phyloP scores from a whole-genome alignment of 805 yeast species.

The Ogataea polymorpha region DNA sequence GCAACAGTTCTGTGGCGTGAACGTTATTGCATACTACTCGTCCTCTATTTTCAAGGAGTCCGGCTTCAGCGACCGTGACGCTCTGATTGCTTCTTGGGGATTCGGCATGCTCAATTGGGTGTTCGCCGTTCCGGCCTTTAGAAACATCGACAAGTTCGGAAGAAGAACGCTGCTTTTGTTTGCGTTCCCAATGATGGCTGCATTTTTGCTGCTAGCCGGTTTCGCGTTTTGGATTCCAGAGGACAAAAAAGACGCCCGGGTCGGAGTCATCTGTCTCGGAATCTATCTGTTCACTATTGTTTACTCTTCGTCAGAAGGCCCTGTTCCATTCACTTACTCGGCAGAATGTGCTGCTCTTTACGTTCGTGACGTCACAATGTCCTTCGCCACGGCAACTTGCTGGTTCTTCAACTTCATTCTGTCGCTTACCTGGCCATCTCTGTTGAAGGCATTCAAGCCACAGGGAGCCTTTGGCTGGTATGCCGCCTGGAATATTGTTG shows the following conservation, averaged over 20 bases:
- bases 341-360: conserved; percentile 83
- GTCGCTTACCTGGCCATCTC: conserved; percentile 77
- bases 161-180: conserved; percentile 57
- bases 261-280: conserved; percentile 69
- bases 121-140: conserved; percentile 80
- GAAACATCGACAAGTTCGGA: conserved; percentile 75
- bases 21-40: conserved; percentile 83
- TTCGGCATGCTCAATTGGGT: conserved; percentile 79
- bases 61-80: conserved; percentile 57
- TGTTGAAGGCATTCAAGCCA: conserved; percentile 61
- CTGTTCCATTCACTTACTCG: conserved; percentile 84
- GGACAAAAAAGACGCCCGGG: conserved; percentile 41
- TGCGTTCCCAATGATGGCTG: conserved; percentile 62
- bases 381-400: conserved; percentile 72
- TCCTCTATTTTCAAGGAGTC: conserved; percentile 70
- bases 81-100: conserved; percentile 81
- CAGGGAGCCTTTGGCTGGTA: conserved; percentile 89
- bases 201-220: conserved; percentile 58
- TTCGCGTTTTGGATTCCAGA: conserved; percentile 70
- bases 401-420: conserved; percentile 72
- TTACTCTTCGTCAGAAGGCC: conserved; percentile 85
- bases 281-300: conserved; percentile 70
- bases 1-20: conserved; percentile 91
- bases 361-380: conserved; percentile 77
- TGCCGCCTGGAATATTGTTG: conserved; percentile 78